Conservation (phyloP, 2,329 filamentous ascomycete species). For the Cladosporium velox region DNA sequence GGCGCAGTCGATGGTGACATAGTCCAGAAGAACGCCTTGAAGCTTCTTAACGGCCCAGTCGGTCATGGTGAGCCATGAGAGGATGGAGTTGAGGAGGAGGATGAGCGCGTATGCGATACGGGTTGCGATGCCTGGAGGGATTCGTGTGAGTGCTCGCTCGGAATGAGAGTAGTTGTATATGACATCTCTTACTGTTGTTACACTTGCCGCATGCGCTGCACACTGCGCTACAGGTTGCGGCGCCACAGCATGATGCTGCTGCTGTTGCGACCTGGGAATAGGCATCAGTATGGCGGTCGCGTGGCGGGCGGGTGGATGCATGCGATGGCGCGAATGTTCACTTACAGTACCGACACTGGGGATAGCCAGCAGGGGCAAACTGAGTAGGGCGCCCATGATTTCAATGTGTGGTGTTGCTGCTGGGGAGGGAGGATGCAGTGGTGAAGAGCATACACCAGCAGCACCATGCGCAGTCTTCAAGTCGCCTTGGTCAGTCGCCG, state of each 20-base stretch:
- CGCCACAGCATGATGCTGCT: constrained; percentile 89
- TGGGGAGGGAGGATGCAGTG: background rate
- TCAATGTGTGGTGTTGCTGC: background rate
- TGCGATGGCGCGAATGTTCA: constrained; percentile 27
- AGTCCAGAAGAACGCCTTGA: constrained; percentile 87
- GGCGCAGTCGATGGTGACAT: constrained; percentile 86
- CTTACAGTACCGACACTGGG: constrained; percentile 84
- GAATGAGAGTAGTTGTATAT: background rate
- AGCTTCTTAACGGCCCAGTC: constrained; percentile 97
- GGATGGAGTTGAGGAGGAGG: constrained; percentile 91
- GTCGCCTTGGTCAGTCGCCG: background rate
- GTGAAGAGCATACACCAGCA: background rate
- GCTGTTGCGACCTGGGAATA: constrained; percentile 67
- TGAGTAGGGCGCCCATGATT: constrained; percentile 86
- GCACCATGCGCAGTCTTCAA: background rate
- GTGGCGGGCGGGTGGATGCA: background rate
- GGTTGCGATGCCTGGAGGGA: constrained; percentile 70
- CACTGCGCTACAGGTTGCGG: constrained; percentile 92
- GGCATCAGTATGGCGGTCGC: constrained; percentile 21
- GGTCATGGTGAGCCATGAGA: constrained; percentile 99
- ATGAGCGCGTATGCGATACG: constrained; percentile 84
- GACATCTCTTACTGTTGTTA: constrained; percentile 64
- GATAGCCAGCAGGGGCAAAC: constrained; percentile 83
- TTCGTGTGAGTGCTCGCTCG: constrained; percentile 4
- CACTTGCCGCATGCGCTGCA: constrained; percentile 96